Conservation (phyloP, 176 grass and related monocot genomes). For the Zoysia pacifica region DNA sequence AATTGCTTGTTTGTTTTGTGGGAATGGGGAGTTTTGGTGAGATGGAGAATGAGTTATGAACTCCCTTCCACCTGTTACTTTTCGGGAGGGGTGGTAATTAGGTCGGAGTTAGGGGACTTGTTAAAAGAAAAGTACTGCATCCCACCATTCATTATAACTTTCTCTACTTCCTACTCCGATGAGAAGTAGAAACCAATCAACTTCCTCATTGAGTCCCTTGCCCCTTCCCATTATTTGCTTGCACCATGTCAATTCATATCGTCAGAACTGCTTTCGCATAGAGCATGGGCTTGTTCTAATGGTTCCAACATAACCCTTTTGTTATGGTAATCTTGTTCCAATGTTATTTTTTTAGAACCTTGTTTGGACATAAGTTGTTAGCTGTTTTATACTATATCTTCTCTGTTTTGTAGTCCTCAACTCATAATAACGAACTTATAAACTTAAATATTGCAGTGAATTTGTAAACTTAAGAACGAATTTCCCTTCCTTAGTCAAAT, state of each 20-base stretch:
- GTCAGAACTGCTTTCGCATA: neutral
- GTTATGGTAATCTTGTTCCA: neutral
- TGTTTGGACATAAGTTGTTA: neutral
- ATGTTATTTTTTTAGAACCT: neutral
- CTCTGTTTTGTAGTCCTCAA: neutral
- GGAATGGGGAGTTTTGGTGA: too few relatives aligned
- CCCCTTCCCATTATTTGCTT: neutral
- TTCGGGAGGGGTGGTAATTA: too few relatives aligned
- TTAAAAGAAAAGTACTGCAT: neutral
- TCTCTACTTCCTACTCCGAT: neutral
- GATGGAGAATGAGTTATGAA: neutral
- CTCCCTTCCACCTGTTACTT: too few relatives aligned
- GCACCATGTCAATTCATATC: conserved; percentile 9
- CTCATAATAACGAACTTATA: neutral
- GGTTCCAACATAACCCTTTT: neutral
- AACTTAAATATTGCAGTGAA: neutral
- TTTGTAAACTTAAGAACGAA: neutral
- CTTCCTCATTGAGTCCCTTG: neutral
- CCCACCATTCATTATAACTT: neutral
- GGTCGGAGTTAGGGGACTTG: neutral
- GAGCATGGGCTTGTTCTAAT: neutral
- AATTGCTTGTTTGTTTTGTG: too few relatives aligned
- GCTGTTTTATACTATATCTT: neutral
- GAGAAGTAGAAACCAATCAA: neutral
- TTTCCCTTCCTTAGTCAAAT: neutral